Evolutionary conservation across 441 rosid species (phyloP).

Genomic region (Arabidopsis lyrata): DNA sequence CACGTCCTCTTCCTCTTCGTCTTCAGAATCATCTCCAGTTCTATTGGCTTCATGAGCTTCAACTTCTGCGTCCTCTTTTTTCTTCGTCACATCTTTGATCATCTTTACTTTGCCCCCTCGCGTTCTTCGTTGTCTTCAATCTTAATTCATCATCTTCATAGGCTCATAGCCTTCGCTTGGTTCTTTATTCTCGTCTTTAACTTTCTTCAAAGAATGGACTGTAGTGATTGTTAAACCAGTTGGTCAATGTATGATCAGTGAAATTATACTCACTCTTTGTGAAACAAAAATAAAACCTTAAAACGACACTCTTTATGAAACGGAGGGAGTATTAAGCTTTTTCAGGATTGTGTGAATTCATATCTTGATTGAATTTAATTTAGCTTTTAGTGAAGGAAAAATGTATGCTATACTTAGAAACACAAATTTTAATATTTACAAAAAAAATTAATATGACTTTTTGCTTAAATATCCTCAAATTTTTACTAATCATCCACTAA

Average conservation of each 20-base stretch:
- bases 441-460: not conserved
- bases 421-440: not conserved
- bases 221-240: conserved; percentile 41
- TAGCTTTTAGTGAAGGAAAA: not conserved
- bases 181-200: conserved; percentile 34
- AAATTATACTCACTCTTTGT: no score
- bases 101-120: not conserved
- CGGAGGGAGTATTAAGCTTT: no score
- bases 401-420: not conserved
- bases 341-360: not conserved
- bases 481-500: not conserved
- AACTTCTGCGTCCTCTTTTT: conserved; percentile 5
- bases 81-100: conserved; percentile 1
- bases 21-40: conserved; percentile 44
- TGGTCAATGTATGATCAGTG: not conserved
- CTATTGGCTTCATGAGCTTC: conserved; percentile 32
- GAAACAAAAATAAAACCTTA: no score
- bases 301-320: no score
- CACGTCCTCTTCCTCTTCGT: conserved; percentile 46
- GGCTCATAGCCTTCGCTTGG: not conserved
- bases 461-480: not conserved
- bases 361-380: not conserved
- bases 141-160: no score
- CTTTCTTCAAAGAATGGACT: conserved; percentile 46
- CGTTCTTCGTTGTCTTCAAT: conserved; percentile 41